These are phyloP conservation scores for Yamadazyma ubonensis DNA, from an alignment of 805 yeast genomes.

Conservation along the genomic window DNA sequence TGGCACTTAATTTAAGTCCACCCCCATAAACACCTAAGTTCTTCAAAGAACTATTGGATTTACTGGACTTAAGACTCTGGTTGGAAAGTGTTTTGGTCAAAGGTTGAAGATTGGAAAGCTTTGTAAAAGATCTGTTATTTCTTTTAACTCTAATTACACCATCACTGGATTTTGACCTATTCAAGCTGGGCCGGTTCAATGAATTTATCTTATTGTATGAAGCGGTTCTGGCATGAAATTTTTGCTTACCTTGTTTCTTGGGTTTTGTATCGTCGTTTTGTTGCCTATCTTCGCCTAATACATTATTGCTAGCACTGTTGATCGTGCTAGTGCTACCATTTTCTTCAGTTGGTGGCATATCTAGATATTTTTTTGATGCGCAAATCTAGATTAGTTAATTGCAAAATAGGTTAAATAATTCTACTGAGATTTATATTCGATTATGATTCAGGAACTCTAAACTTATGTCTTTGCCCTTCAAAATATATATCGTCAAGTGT, in stretches of 20 bases:
- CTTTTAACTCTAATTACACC: conserved; percentile 31
- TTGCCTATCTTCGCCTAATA: neutral
- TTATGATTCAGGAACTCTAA: conserved; percentile 45
- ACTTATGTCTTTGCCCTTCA: conserved; percentile 61
- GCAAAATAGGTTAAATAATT: neutral
- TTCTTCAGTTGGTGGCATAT: conserved; percentile 8
- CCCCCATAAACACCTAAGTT: conserved; percentile 20
- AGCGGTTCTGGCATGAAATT: conserved; percentile 23
- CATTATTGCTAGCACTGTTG: neutral
- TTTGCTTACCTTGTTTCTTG: conserved; percentile 3
- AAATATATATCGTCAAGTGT: conserved; percentile 65
- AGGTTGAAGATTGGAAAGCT: conserved; percentile 34
- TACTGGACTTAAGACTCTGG: conserved; percentile 29
- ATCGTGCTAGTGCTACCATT: neutral
- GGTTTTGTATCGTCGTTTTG: neutral
- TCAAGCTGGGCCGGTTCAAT: conserved; percentile 28
- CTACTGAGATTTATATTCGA: neutral
- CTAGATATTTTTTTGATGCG: neutral
- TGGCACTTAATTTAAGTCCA: conserved; percentile 38
- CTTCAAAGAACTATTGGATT: conserved; percentile 34
- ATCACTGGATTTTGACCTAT: conserved; percentile 42
- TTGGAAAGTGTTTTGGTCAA: conserved; percentile 34
- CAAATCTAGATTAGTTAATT: neutral
- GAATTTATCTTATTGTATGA: conserved; percentile 26
- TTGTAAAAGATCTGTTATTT: conserved; percentile 38